Percentiles rank a stretch among this genome's conserved stretches.
These are phyloP conservation scores for Trypanosoma avium DNA, from an alignment of 208 protist genomes.

Conservation along the genomic window DNA sequence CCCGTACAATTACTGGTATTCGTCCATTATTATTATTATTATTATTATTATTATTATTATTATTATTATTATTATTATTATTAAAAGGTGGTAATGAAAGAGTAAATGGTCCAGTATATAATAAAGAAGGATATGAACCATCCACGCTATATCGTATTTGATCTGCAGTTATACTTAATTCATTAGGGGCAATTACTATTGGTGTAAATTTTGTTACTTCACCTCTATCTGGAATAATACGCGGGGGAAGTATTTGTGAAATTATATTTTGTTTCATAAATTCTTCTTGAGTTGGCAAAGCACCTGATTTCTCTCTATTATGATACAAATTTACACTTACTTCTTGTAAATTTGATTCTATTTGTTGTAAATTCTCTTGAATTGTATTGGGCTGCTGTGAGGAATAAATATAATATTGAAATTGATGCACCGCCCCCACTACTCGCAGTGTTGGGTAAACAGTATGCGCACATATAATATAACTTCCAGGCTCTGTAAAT, in stretches of 20 bases:
- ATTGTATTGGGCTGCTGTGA: not conserved
- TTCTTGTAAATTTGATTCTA: not conserved
- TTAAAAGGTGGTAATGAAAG: constrained; percentile 51
- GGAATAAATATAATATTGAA: constrained; percentile 33
- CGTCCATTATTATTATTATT: constrained; percentile 17
- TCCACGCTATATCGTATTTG: constrained; percentile 85
- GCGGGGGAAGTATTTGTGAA: constrained; percentile 29
- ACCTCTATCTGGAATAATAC: constrained; percentile 53
- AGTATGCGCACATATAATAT: constrained; percentile 65
- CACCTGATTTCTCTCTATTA: not conserved
- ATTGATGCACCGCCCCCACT: constrained; percentile 70
- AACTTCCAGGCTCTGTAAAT: constrained; percentile 55
- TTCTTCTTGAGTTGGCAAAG: too few relatives aligned
- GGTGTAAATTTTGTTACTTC: constrained; percentile 72
- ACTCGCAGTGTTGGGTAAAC: constrained; percentile 43
- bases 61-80: constrained; percentile 15
- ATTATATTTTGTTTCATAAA: too few relatives aligned
- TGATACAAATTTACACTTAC: constrained; percentile 2
- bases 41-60: constrained; percentile 16
- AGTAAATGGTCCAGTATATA: constrained; percentile 77
- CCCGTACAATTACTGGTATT: constrained; percentile 44
- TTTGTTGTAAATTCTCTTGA: not conserved
- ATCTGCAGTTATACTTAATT: constrained; percentile 42
- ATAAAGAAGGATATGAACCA: constrained; percentile 62
- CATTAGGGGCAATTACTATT: constrained; percentile 60